Evolutionary conservation across 1,139 yeast species (phyloP).

Genomic region (Taphrina flavorubra): DNA sequence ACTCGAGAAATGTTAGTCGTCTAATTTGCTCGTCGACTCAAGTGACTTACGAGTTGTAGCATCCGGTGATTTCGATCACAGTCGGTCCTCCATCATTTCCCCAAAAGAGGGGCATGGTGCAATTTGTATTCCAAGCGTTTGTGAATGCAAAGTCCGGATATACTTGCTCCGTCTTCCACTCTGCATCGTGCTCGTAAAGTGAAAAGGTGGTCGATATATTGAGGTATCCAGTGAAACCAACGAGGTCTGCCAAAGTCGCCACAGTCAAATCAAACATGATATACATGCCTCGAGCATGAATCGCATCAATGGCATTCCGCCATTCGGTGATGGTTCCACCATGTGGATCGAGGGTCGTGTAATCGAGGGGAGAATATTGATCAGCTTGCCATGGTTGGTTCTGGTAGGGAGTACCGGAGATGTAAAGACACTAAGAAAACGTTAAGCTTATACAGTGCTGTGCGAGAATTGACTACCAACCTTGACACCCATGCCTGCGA

Average conservation of each 20-base stretch:
- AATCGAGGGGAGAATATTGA: slow-evolving; percentile 44
- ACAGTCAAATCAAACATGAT: slow-evolving; percentile 42
- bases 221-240: slow-evolving; percentile 41
- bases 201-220: slow-evolving; percentile 41
- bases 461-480: background rate
- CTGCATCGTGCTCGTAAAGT: slow-evolving; percentile 42
- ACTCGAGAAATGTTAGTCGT: background rate
- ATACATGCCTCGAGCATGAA: slow-evolving; percentile 42
- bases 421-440: slow-evolving; percentile 35
- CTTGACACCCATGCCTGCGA: slow-evolving; percentile 46
- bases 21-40: background rate
- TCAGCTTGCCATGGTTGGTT: slow-evolving; percentile 44
- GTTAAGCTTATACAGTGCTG: background rate
- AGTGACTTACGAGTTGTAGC: slow-evolving; percentile 39
- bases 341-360: slow-evolving; percentile 42
- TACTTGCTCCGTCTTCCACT: slow-evolving; percentile 38
- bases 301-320: slow-evolving; percentile 40
- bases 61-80: slow-evolving; percentile 35
- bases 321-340: slow-evolving; percentile 42
- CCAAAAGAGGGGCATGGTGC: slow-evolving; percentile 42
- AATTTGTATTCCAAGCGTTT: slow-evolving; percentile 38
- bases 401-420: slow-evolving; percentile 43
- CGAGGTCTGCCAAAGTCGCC: slow-evolving; percentile 43
- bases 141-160: slow-evolving; percentile 41
- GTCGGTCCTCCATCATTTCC: slow-evolving; percentile 43